Base-by-base conservation (phyloP, 208 protist genomes). In the Trypanosoma brucei region DNA sequence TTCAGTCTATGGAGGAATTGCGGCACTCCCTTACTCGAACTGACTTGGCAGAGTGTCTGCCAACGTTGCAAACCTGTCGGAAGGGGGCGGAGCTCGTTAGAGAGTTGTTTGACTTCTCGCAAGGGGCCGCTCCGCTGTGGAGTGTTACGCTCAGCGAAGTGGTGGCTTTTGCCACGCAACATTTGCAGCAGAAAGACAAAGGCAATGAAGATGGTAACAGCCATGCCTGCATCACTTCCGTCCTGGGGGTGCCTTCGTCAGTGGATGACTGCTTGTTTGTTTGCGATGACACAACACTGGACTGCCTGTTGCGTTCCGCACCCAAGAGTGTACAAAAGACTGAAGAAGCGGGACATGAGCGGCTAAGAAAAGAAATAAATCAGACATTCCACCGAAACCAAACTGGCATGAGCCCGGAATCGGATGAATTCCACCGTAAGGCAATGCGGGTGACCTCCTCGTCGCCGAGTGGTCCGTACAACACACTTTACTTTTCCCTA, bases 1-100 rank as follows among this genome's bases (percentile, higher is more conserved):
- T 62, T 2, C 65, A 64, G 22, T 70, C 65, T 22, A 14, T 70
- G 36, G 65, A 70, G n/a, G 65, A 70, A 39, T 44, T 70, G 11
- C 49, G 56, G 5, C 22, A 56, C 44, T 45, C 50, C 14, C 53
- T 62, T 59, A 39, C 46, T 33, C 3, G 57, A 13, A 48, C 34
- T 11, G 57, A 35, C 34, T 2, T 39, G 14, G 58, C 38, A 3
- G 58, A 53, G 30, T 70, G 48, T 53, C 9, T 70, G 3, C 38
- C 58, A 5, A 30, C 31, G 7, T 35, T 64, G 4, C 36, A 31
- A 0, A 45, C 2, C 0, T 70, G 50, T 34, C 34, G 40, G 55
- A 35, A 6, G 11, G 65, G 56, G 22, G 22, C 38, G 54, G 57
- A 37, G 3, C 39, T 40, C 11, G 50, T 70, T n/a, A 30, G 36